Conservation (phyloP, 2,329 filamentous ascomycete species). For the Colletotrichum plurivorum region DNA sequence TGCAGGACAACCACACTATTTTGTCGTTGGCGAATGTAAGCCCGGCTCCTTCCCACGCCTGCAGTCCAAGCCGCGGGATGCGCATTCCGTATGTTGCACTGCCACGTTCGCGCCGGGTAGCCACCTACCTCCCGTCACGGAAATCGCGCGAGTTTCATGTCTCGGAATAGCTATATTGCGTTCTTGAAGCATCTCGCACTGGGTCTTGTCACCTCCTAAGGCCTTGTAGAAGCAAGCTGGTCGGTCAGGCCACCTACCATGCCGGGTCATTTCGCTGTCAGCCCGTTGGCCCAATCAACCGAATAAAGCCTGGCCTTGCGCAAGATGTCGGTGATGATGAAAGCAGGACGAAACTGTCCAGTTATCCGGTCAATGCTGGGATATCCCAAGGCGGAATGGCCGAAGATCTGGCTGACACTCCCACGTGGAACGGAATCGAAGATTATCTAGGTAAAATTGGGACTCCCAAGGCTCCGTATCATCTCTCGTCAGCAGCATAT, state of each 20-base stretch:
- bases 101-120: slow-evolving; percentile 13
- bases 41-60: background rate
- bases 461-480: too few species aligned
- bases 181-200: background rate
- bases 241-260: too few species aligned
- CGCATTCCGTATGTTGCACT: background rate
- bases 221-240: too few species aligned
- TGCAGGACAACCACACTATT: slow-evolving; percentile 10
- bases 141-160: background rate
- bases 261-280: too few species aligned
- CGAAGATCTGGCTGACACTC: background rate
- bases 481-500: slow-evolving; percentile 23
- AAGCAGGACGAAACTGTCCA: too few species aligned
- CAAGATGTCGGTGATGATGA: too few species aligned
- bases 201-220: too few species aligned
- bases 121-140: background rate
- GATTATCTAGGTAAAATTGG: background rate
- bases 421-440: background rate
- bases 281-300: too few species aligned
- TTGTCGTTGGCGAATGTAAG: slow-evolving; percentile 3
- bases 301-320: too few species aligned
- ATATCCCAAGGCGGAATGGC: too few species aligned
- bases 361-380: too few species aligned
- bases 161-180: background rate
- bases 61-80: background rate